phyloP scores from a whole-genome alignment of 306 rosid genomes.

The Cicer judaicum region DNA sequence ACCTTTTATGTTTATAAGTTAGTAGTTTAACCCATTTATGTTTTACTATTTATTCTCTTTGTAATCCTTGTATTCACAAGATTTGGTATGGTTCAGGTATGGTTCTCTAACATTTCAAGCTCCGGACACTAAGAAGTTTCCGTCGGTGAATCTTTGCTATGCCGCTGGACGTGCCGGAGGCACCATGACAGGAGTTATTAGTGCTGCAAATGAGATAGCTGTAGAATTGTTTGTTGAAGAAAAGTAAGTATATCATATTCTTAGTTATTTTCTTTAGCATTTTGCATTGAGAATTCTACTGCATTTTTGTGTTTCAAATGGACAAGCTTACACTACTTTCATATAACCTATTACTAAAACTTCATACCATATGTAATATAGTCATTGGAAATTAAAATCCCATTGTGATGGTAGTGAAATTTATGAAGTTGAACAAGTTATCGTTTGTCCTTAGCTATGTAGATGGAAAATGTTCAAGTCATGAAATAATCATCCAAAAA shows the following conservation, averaged over 20 bases:
- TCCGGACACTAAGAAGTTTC: slow-evolving; percentile 83
- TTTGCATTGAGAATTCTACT: background rate
- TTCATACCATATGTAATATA: no score
- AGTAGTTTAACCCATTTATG: no score
- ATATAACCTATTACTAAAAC: no score
- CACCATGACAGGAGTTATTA: slow-evolving; percentile 94
- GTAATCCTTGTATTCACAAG: no score
- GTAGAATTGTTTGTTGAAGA: slow-evolving; percentile 86
- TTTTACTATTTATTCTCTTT: no score
- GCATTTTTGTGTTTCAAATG: background rate
- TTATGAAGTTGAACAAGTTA: background rate
- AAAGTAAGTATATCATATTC: slow-evolving; percentile 57
- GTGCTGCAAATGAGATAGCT: slow-evolving; percentile 96
- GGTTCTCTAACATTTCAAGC: slow-evolving; percentile 80
- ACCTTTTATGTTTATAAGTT: no score
- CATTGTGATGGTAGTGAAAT: background rate
- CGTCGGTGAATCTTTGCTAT: slow-evolving; percentile 86
- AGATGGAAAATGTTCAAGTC: no score
- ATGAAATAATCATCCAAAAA: background rate
- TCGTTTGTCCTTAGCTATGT: background rate
- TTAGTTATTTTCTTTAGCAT: background rate
- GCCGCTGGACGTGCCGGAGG: slow-evolving; percentile 96
- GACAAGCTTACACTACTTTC: no score
- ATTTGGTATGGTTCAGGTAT: slow-evolving; percentile 56
- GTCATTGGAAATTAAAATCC: no score